phyloP scores from a whole-genome alignment of 805 yeast species.

The Wickerhamiella alocasiicola region DNA sequence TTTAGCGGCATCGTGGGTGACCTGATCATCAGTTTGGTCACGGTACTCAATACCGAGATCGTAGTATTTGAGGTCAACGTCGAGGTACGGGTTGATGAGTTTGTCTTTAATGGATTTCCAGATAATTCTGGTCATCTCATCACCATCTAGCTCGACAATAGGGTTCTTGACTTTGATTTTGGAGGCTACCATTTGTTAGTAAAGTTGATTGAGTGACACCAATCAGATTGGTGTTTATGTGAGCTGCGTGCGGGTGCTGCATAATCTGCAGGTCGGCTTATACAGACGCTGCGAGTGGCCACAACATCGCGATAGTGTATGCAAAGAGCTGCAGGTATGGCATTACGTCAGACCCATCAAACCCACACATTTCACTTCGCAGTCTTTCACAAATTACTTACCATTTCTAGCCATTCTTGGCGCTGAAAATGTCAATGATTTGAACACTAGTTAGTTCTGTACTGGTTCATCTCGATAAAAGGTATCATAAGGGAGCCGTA shows the following conservation, averaged over 20 bases:
- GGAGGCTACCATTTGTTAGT: conserved; percentile 14
- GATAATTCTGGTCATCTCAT: conserved; percentile 93
- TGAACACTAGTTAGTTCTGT: conserved; percentile 8
- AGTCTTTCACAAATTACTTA: conserved; percentile 13
- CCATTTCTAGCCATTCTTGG: conserved; percentile 17
- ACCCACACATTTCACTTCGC: not conserved
- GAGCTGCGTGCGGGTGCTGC: not conserved
- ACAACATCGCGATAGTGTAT: not conserved
- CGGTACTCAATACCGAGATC: conserved; percentile 80
- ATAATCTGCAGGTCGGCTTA: not conserved
- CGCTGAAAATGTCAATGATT: conserved; percentile 14
- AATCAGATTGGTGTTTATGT: not conserved
- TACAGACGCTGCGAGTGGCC: not conserved
- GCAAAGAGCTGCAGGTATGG: not conserved
- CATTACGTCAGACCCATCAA: conserved; percentile 1
- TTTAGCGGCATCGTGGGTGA: conserved; percentile 78
- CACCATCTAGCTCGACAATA: conserved; percentile 95
- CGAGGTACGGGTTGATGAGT: conserved; percentile 72
- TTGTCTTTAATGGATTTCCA: conserved; percentile 85
- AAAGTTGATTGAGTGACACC: not conserved
- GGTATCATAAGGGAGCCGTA: not conserved
- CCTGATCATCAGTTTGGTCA: conserved; percentile 77
- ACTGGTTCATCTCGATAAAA: not conserved
- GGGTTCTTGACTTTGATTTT: conserved; percentile 79
- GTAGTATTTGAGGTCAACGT: conserved; percentile 81